Evolutionary conservation across 1,284 basidiomycete species (phyloP).

Genomic region (Sparassis latifolia): DNA sequence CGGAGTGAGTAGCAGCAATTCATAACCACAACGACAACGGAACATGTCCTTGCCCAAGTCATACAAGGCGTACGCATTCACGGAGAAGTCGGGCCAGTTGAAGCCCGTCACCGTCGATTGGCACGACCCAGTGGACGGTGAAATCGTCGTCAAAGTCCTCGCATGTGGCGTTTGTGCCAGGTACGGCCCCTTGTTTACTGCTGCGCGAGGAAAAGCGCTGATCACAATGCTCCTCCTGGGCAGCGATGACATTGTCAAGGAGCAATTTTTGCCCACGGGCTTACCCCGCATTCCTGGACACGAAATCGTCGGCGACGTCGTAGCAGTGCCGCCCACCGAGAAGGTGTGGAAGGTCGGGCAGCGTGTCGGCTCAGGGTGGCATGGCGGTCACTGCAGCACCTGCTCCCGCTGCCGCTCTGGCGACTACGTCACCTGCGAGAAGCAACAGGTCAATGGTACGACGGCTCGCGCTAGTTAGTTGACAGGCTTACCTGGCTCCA

Average conservation of each 20-base stretch:
- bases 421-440: conserved; percentile 16
- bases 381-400: conserved; percentile 19
- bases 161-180: conserved; percentile 23
- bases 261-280: conserved; percentile 10
- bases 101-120: conserved; percentile 17
- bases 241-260: conserved; percentile 16
- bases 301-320: conserved; percentile 23
- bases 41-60: conserved; percentile 4
- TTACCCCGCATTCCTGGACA: conserved; percentile 22
- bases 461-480: conserved; percentile 3
- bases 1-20: too few species aligned
- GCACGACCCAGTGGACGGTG: conserved; percentile 17
- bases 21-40: too few species aligned
- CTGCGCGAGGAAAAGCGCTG: not conserved
- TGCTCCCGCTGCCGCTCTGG: conserved; percentile 18
- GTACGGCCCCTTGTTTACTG: conserved; percentile 3
- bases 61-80: conserved; percentile 22
- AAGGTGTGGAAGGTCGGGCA: conserved; percentile 20
- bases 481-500: not conserved
- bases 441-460: conserved; percentile 24
- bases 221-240: not conserved
- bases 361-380: conserved; percentile 22
- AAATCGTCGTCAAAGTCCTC: conserved; percentile 23
- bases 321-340: conserved; percentile 15
- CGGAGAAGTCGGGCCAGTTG: conserved; percentile 15